Base-by-base conservation (phyloP, 1,284 basidiomycete species). In the Schizopora paradoxa region DNA sequence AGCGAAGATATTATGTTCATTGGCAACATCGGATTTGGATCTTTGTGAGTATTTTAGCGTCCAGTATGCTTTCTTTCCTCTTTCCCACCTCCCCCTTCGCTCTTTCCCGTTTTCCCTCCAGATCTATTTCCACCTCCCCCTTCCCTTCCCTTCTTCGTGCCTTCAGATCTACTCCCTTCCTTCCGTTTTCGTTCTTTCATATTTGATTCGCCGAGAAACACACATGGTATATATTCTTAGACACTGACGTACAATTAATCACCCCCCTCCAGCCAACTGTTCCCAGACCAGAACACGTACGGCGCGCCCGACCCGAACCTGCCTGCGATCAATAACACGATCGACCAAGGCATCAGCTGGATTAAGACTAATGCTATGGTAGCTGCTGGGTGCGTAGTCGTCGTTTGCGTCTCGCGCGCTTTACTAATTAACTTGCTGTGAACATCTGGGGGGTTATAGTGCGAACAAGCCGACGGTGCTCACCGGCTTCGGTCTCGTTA, bases 211-310 rank as follows among this genome's bases (percentile, higher is more conserved):
- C n/a, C n/a, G n/a, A n/a, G n/a, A n/a, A n/a, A n/a, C n/a, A n/a
- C n/a, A n/a, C n/a, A n/a, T n/a, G n/a, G n/a, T n/a, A n/a, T n/a
- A n/a, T n/a, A n/a, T 35, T 22, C 14, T 16, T 22, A 35, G 18
- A 19, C 33, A 16, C 10, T 35, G 18, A 22, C 10, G 4, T 10
- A n/a, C 7, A n/a, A n/a, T n/a, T n/a, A n/a, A n/a, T n/a, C n/a
- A 22, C 38, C 16, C 14, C 13, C 32, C 16, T 27, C 25, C 29
- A 56, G 52, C 68, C 77, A 76, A 51, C 54, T 82, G 13, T 82
- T 84, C 68, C 82, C 82, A 16, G 80, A 85, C 57, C 81, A 84
- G 59, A 69, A 74, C 49, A 58, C 57, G 26, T 82, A 81, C 53
- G 68, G 62, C 18, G 49, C 64, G 13, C 19, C 47, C 29, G 74